Base-by-base conservation (phyloP, 2,329 filamentous ascomycete species). In the Pestalotiopsis sp. region DNA sequence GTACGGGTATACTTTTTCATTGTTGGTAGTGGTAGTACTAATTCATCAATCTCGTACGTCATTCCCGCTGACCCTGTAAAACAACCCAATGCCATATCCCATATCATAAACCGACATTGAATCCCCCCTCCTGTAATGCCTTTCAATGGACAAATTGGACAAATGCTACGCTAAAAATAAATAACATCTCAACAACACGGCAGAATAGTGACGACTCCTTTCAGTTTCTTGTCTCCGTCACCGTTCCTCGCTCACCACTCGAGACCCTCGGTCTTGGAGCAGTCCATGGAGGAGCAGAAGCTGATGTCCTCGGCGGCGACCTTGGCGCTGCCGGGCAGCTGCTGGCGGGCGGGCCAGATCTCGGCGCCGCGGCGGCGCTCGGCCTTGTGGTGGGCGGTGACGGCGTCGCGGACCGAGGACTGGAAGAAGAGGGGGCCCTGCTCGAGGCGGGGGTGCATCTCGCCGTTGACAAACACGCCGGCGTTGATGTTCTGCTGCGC, bases 401-500 rank as follows among this genome's bases (percentile, higher is more conserved):
- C 77, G 17, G 81, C 75, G 56, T 87, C 82, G 3, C 87, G 84
- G 41, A 85, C 82, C 3, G 78, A 77, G 59, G 82, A 82, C 79
- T 89, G 87, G 82, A 89, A 88, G 77, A 84, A 87, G 0, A 89
- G 78, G 0, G 87, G 86, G 0, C 87, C 86, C 76, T 89, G 86
- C 76, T 91, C 89, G 77, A 86, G 84, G 64, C 82, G 81, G 0
- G 89, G 89, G 75, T 91, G 89, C 77, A 91, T 80, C 75, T 90
- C 85, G 66, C 89, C 89, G 73, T 88, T 90, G 75, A 89, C 80
- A 69, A 90, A 91, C 65, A 90, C 83, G 7, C 88, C 88, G 0
- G 86, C 83, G 75, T 89, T 87, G 72, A 91, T 82, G 76, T 91
- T 91, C 76, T 82, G 83, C 75, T 91, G 89, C 1, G 87, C 84